Percentiles rank a stretch among this genome's conserved stretches.
phyloP scores from a whole-genome alignment of 2,329 filamentous ascomycete genomes.

The Chrysoporthe puriensis region DNA sequence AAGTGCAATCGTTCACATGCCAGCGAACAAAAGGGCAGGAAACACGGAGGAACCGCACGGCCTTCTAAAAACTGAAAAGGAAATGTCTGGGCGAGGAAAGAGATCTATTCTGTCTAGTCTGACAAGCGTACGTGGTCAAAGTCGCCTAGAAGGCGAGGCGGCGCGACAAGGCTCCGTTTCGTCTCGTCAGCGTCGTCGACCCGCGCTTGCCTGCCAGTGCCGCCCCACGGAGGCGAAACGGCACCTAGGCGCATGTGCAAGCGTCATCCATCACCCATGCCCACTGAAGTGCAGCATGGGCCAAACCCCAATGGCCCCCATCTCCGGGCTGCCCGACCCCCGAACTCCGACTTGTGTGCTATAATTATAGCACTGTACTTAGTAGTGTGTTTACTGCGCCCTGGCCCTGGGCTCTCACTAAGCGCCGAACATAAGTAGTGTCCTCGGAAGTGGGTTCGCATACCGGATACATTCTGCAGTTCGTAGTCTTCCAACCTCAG shows the following conservation, averaged over 20 bases:
- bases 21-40: background rate
- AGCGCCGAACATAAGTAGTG: too few species aligned
- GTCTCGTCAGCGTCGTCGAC: constrained; percentile 14
- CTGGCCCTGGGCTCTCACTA: too few species aligned
- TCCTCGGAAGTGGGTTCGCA: too few species aligned
- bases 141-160: background rate
- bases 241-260: background rate
- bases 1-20: constrained; percentile 3
- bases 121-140: background rate
- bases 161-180: constrained; percentile 7
- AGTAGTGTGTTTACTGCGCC: too few species aligned
- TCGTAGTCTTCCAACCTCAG: too few species aligned
- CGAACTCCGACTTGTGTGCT: background rate
- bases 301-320: too few species aligned
- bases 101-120: background rate
- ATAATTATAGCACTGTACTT: too few species aligned
- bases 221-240: constrained; percentile 11
- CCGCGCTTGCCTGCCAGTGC: background rate
- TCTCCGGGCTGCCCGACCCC: background rate
- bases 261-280: constrained; percentile 7
- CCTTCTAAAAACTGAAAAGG: too few species aligned
- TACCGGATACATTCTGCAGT: too few species aligned
- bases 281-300: background rate
- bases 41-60: background rate
- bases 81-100: background rate